Evolutionary conservation across 768 basidiomycete species (phyloP), one percentile per base, ranked within the genome.

Genomic region (Tylopilus sp.): DNA sequence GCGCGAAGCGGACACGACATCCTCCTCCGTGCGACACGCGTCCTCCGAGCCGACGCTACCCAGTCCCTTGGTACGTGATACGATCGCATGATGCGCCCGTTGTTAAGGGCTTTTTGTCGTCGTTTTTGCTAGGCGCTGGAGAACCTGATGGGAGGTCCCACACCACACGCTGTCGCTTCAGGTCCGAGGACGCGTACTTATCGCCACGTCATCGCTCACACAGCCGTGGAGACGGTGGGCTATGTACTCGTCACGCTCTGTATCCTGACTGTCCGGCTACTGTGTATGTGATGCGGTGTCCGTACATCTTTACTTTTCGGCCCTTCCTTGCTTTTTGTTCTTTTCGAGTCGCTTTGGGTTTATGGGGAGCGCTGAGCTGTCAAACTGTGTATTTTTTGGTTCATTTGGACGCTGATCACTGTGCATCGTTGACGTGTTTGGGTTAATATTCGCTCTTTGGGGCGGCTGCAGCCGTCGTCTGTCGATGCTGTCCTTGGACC

Each of bases 211-310:
- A 21, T 49, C 47, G n/a, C 46, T 30, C 53, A 44, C 58, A 58
- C 54, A 3, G 54, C 42, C 38, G 49, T 38, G 38, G 56, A 57
- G 31, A 43, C 51, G 4, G 44, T 53, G 20, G 52, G 53, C 43
- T 57, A 53, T 28, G 44, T 55, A 21, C 38, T 49, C 22, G 20
- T 60, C 8, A 53, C 48, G 18, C 45, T 52, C 35, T 62, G 60
- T 59, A 48, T 53, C 21, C 50, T 59, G 21, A 43, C 47, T 13
- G 36, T 60, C n/a, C 48, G 57, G 38, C 8, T 65, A 17, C 57
- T 64, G 48, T 61, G 62, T 53, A 50, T 57, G 5, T 56, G 48
- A 49, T 7, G 6, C 0, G 20, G 15, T 4, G 1, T 18, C 35
- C 6, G 35, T 36, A n/a, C 35, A 1, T 35, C 15, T 17, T 13